Conservation (phyloP, 1,139 yeast species). For the Zygosaccharomyces sapae region DNA sequence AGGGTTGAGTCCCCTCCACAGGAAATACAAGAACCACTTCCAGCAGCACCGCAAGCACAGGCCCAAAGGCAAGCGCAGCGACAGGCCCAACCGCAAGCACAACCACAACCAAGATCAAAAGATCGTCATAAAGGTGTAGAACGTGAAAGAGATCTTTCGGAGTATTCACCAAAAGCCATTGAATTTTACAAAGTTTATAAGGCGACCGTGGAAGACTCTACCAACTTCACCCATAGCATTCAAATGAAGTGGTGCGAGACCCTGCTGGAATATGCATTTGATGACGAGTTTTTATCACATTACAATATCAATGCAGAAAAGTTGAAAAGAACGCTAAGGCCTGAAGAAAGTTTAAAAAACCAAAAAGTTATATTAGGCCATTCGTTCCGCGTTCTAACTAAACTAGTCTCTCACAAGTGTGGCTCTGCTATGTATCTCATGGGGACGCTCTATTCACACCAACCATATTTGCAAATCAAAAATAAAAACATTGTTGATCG, state of each 20-base stretch:
- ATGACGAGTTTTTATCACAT: conserved; percentile 39
- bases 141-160: conserved; percentile 14
- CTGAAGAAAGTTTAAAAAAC: conserved; percentile 47
- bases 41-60: not conserved
- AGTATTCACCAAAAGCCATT: conserved; percentile 22
- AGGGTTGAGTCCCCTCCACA: conserved; percentile 13
- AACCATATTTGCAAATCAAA: conserved; percentile 27
- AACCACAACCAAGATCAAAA: not conserved
- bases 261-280: conserved; percentile 44
- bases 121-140: not conserved
- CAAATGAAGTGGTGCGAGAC: conserved; percentile 51
- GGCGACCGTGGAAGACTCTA: conserved; percentile 27
- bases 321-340: conserved; percentile 38
- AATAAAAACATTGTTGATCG: conserved; percentile 46
- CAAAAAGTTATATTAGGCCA: conserved; percentile 51
- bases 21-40: not conserved
- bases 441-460: conserved; percentile 58
- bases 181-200: conserved; percentile 24
- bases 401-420: conserved; percentile 42
- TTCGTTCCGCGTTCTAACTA: conserved; percentile 56
- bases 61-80: not conserved
- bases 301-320: conserved; percentile 46
- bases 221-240: conserved; percentile 39
- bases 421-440: conserved; percentile 53
- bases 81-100: not conserved